These are phyloP conservation scores for Tolypocladium pustulatum DNA, from an alignment of 2,329 filamentous ascomycete species.

Conservation along the genomic window DNA sequence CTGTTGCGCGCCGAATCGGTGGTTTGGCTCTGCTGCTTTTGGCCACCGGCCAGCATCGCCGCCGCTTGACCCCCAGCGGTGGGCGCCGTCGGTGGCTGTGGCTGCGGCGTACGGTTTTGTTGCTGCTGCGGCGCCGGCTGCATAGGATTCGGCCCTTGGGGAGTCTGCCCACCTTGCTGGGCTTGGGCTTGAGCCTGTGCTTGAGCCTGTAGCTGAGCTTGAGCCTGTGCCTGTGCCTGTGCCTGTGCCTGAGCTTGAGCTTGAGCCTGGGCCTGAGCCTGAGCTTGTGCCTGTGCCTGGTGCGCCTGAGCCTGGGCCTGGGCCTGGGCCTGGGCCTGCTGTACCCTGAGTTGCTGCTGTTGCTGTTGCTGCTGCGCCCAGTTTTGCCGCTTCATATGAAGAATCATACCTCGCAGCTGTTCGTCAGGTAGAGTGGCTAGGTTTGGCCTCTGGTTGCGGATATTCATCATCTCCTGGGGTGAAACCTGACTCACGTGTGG, in stretches of 20 bases:
- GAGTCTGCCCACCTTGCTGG: slow-evolving; percentile 25
- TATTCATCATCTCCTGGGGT: slow-evolving; percentile 20
- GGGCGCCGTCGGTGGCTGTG: slow-evolving; percentile 24
- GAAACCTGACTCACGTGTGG: slow-evolving; percentile 21
- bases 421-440: slow-evolving; percentile 20
- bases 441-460: slow-evolving; percentile 15
- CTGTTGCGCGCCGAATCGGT: slow-evolving; percentile 14
- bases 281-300: background rate
- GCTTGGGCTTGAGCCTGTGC: slow-evolving; percentile 24
- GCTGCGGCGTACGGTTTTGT: slow-evolving; percentile 23
- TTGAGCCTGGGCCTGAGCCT: background rate
- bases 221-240: slow-evolving; percentile 18
- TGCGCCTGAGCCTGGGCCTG: slow-evolving; percentile 5
- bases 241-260: slow-evolving; percentile 8
- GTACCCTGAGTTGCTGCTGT: slow-evolving; percentile 11
- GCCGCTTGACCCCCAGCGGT: slow-evolving; percentile 33
- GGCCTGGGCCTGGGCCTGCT: slow-evolving; percentile 8
- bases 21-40: slow-evolving; percentile 16
- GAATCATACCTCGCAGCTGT: slow-evolving; percentile 18
- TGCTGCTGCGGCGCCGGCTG: slow-evolving; percentile 49
- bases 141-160: slow-evolving; percentile 42
- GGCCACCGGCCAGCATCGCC: slow-evolving; percentile 16
- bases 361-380: slow-evolving; percentile 20
- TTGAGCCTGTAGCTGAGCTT: slow-evolving; percentile 21
- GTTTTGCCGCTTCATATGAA: slow-evolving; percentile 20